Percentiles rank a stretch among this genome's conserved stretches.
phyloP scores from a whole-genome alignment of 768 basidiomycete genomes.

The Mycena latifolia region DNA sequence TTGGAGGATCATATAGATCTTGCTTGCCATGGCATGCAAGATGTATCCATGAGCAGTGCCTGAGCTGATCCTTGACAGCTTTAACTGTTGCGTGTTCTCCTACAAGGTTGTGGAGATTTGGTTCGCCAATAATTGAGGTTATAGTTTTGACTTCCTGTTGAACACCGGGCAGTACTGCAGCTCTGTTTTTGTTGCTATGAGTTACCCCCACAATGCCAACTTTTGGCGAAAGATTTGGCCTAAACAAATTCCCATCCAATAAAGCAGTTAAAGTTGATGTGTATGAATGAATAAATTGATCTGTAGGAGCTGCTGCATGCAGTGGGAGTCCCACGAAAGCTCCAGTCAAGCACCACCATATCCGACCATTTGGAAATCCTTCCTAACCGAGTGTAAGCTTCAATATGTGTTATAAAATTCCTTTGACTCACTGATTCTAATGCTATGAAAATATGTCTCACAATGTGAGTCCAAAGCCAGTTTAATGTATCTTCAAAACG shows the following conservation, averaged over 20 bases:
- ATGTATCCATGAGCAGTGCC: conserved; percentile 42
- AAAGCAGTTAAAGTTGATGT: conserved; percentile 36
- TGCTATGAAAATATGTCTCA: no score
- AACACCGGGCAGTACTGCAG: conserved; percentile 5
- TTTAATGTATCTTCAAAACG: no score
- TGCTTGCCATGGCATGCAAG: conserved; percentile 50
- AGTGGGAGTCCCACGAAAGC: conserved; percentile 13
- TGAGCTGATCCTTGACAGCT: conserved; percentile 26
- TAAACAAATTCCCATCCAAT: no score
- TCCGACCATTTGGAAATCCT: no score
- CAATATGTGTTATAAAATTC: no score
- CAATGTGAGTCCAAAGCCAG: no score
- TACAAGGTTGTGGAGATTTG: no score
- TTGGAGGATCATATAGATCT: conserved; percentile 40
- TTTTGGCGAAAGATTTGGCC: not conserved
- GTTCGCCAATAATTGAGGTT: no score
- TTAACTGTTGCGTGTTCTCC: conserved; percentile 32
- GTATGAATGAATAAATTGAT: conserved; percentile 33
- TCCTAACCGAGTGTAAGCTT: no score
- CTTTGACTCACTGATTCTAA: no score
- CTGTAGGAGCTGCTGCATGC: conserved; percentile 1
- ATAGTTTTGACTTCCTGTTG: not conserved
- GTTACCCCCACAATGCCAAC: conserved; percentile 26
- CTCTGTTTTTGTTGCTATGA: conserved; percentile 24
- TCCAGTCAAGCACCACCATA: conserved; percentile 14